A percentile compares a stretch with the other conserved stretches of the same genome.
These are phyloP conservation scores for Penicilliopsis zonata DNA, from an alignment of 495 filamentous ascomycete genomes.

Conservation along the genomic window DNA sequence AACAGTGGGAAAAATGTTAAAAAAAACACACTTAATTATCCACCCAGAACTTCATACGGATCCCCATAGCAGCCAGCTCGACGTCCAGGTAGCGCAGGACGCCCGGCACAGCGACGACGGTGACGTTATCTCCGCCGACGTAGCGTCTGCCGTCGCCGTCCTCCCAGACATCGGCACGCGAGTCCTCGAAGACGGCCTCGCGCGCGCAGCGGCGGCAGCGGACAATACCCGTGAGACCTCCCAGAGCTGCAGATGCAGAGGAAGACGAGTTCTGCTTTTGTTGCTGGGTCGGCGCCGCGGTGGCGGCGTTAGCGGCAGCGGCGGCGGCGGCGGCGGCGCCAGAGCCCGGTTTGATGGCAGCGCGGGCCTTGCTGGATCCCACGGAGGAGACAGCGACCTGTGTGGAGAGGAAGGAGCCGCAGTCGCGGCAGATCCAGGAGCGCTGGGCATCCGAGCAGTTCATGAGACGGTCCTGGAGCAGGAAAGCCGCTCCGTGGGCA, in stretches of 20 bases:
- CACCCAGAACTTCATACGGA: constrained; percentile 80
- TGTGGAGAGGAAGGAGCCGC: constrained; percentile 78
- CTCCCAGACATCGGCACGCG: constrained; percentile 72
- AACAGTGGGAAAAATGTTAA: constrained; percentile 6
- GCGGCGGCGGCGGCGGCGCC: constrained; percentile 21
- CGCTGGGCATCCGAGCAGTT: constrained; percentile 89
- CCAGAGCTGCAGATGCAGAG: constrained; percentile 10
- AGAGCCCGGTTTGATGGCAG: constrained; percentile 16
- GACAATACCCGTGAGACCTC: constrained; percentile 52
- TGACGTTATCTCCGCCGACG: constrained; percentile 81
- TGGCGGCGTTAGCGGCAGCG: constrained; percentile 15
- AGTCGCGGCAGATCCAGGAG: constrained; percentile 77
- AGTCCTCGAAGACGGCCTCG: constrained; percentile 47
- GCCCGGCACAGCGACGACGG: constrained; percentile 82
- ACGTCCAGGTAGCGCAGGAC: constrained; percentile 90
- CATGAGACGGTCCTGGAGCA: constrained; percentile 88
- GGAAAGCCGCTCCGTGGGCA: constrained; percentile 87
- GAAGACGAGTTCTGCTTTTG: too few species aligned
- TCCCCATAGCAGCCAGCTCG: constrained; percentile 87
- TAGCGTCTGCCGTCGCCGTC: constrained; percentile 72
- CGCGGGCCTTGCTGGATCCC: constrained; percentile 17
- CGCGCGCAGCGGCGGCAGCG: constrained; percentile 77
- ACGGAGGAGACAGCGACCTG: constrained; percentile 50
- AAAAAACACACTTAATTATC: constrained; percentile 20
- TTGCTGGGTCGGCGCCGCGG: constrained; percentile 6